Conservation (phyloP, 768 basidiomycete species). For the Lactarius trivialis region DNA sequence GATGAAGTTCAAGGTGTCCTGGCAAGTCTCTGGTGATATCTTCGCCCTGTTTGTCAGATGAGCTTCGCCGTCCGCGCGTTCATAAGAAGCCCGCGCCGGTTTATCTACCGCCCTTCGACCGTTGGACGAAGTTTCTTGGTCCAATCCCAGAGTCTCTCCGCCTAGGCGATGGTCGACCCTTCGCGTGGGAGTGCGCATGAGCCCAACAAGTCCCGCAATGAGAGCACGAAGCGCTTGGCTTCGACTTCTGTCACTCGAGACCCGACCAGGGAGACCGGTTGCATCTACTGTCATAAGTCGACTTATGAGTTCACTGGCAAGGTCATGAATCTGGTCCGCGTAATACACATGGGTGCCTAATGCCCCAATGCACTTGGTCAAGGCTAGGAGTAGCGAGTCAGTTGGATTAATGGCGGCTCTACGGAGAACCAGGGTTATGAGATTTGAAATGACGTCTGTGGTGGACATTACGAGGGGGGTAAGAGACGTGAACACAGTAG, state of each 20-base stretch:
- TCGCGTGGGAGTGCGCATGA: slow-evolving; percentile 52
- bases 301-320: slow-evolving; percentile 74
- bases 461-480: slow-evolving; percentile 87
- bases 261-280: slow-evolving; percentile 45
- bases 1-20: slow-evolving; percentile 78
- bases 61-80: slow-evolving; percentile 26
- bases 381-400: slow-evolving; percentile 56
- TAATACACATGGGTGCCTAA: slow-evolving; percentile 92
- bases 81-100: slow-evolving; percentile 9
- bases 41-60: slow-evolving; percentile 52
- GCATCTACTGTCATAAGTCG: slow-evolving; percentile 67
- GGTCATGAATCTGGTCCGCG: slow-evolving; percentile 91
- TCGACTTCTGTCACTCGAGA: slow-evolving; percentile 39
- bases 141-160: slow-evolving; percentile 10
- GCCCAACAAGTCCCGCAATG: slow-evolving; percentile 60
- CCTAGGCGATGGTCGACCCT: slow-evolving; percentile 3
- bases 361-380: slow-evolving; percentile 75
- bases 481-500: slow-evolving; percentile 73
- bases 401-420: slow-evolving; percentile 53
- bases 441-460: slow-evolving; percentile 76
- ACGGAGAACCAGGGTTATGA: slow-evolving; percentile 68
- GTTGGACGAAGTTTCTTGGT: slow-evolving; percentile 17
- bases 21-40: slow-evolving; percentile 82
- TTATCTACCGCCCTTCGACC: slow-evolving; percentile 1
- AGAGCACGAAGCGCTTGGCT: slow-evolving; percentile 65